Evolutionary conservation across 148 eudicot genomes (phyloP).

Genomic region (Rhododendron henanense): DNA sequence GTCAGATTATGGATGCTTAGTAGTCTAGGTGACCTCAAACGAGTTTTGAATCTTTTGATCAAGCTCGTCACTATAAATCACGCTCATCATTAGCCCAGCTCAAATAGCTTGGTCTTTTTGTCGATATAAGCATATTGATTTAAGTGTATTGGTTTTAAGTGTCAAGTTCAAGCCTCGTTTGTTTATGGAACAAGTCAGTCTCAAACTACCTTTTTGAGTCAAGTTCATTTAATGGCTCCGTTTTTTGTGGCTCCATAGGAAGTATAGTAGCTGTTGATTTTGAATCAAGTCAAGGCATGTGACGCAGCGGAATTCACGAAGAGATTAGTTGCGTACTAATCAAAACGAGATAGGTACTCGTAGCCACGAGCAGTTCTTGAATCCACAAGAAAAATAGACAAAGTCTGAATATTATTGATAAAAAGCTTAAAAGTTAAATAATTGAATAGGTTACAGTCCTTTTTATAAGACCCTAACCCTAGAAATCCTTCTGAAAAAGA

Average conservation of each 20-base stretch:
- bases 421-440: no score
- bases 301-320: no score
- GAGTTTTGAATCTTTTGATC: not conserved
- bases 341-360: no score
- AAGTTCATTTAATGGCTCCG: not conserved
- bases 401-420: no score
- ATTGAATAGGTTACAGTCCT: no score
- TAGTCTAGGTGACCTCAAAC: not conserved
- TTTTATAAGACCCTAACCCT: no score
- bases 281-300: slow-evolving; percentile 9
- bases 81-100: not conserved
- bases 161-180: not conserved
- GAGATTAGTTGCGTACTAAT: no score
- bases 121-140: not conserved
- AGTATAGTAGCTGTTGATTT: not conserved
- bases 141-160: not conserved
- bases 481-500: no score
- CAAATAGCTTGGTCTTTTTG: not conserved
- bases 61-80: not conserved
- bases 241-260: not conserved
- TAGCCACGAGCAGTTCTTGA: no score
- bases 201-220: not conserved
- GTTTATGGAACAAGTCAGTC: not conserved
- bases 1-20: not conserved
- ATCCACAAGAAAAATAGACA: no score